Evolutionary conservation across 192 early-diverging fungal species (phyloP).

Genomic region (Coemansia sp.): DNA sequence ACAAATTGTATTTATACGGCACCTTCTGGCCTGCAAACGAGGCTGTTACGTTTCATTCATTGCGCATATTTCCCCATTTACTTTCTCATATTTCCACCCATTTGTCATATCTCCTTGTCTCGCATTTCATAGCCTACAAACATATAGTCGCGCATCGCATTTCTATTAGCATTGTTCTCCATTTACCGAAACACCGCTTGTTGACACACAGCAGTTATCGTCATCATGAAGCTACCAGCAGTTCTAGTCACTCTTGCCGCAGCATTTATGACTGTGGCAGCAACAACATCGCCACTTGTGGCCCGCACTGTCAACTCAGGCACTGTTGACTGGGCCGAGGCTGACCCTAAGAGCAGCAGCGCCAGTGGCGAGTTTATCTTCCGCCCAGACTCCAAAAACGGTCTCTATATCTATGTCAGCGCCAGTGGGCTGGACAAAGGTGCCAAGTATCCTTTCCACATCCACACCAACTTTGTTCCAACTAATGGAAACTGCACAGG

Average conservation of each 20-base stretch:
- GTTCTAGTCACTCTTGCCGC: not conserved
- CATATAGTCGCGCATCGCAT: too few species aligned
- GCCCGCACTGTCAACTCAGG: not conserved
- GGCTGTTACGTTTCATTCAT: too few species aligned
- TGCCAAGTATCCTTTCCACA: slow-evolving; percentile 47
- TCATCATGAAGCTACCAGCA: not conserved
- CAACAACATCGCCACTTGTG: not conserved
- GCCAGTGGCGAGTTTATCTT: slow-evolving; percentile 27
- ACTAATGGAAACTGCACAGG: slow-evolving; percentile 51
- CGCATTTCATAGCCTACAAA: too few species aligned
- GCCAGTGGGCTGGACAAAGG: slow-evolving; percentile 27
- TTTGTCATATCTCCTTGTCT: too few species aligned
- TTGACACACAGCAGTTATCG: too few species aligned
- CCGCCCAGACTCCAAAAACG: slow-evolving; percentile 8
- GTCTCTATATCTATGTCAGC: slow-evolving; percentile 26
- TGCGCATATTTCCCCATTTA: too few species aligned
- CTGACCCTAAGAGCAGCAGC: slow-evolving; percentile 13
- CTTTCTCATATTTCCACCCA: too few species aligned
- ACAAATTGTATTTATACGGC: not conserved
- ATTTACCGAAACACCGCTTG: too few species aligned
- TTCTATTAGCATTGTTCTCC: too few species aligned
- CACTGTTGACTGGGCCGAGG: slow-evolving; percentile 12
- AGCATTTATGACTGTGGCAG: not conserved
- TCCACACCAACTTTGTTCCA: slow-evolving; percentile 41
- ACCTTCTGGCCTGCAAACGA: not conserved